Evolutionary conservation across 2,329 filamentous ascomycete genomes (phyloP), one percentile per base, ranked within the genome.

Genomic region (Lasiodiplodia theobromae): DNA sequence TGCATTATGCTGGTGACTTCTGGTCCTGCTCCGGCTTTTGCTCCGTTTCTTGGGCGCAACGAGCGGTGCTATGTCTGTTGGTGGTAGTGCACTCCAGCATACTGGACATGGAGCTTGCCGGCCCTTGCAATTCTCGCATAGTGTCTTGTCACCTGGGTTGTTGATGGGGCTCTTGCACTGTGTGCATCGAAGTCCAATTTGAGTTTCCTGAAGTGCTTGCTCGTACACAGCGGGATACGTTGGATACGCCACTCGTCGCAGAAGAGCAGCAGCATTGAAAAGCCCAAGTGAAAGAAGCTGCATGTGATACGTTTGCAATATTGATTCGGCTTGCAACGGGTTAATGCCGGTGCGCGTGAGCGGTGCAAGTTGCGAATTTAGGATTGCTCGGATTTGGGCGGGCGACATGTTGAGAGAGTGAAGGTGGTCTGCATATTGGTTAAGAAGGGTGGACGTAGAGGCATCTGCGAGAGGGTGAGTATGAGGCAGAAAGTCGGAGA

Each of bases 261-360:
- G 77, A 40, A 85, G 81, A 11, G 86, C 86, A 5, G 87, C 87
- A 73, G 78, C 83, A 75, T 80, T 85, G 78, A 77, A 86, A 60
- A 83, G 82, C 64, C 73, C 81, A 14, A 83, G 77, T 28, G 76
- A 77, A 21, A 82, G 75, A 25, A 90, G 80, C 68, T 86, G 85
- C 62, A 84, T 83, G 75, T 90, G 86, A 74, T 89, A 89, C 3
- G 83, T 80, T 51, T 83, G 81, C 52, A 89, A 82, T 52, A 89
- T 85, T 56, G 81, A 79, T 73, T 89, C 86, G 60, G 85, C 81
- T 72, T 89, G 86, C 18, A 83, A 78, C 7, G 83, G 82, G 57
- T 83, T 81, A 54, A 85, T 76, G 4, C 83, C 83, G 18, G 81
- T 79, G 25, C 77, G 76, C 53, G 83, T 75, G 6, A 83, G 70